These are phyloP conservation scores for Laburnicola sp. DNA, from an alignment of 2,329 filamentous ascomycete species.

Conservation along the genomic window DNA sequence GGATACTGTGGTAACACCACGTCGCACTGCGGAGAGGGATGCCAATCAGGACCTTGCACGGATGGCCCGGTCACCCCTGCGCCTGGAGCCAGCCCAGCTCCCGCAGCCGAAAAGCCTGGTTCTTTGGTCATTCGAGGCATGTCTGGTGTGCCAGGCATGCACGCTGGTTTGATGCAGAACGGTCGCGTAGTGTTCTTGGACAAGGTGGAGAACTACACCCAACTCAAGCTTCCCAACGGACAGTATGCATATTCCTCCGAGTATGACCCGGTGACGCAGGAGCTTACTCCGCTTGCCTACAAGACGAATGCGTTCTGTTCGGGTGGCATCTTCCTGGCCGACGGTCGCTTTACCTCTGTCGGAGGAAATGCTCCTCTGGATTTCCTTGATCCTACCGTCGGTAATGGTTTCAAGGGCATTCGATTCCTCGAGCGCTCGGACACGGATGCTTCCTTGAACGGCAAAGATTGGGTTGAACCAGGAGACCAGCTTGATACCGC, in stretches of 20 bases:
- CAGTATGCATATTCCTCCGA: constrained; percentile 63
- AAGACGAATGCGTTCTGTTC: constrained; percentile 65
- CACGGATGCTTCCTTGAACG: constrained; percentile 51
- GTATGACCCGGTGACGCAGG: constrained; percentile 58
- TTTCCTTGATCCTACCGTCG: constrained; percentile 61
- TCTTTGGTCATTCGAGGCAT: constrained; percentile 56
- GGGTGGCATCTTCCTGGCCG: constrained; percentile 61
- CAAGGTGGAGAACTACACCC: constrained; percentile 66
- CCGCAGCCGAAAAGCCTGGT: constrained; percentile 51
- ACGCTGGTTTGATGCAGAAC: constrained; percentile 62
- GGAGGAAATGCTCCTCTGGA: constrained; percentile 62
- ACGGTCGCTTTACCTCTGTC: constrained; percentile 59
- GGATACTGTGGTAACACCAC: constrained; percentile 57
- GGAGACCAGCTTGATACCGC: constrained; percentile 58
- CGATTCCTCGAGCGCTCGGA: constrained; percentile 57
- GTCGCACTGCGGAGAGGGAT: constrained; percentile 60
- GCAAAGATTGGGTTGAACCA: constrained; percentile 58
- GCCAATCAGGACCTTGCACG: constrained; percentile 56
- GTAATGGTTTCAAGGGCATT: constrained; percentile 62
- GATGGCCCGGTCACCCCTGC: constrained; percentile 45
- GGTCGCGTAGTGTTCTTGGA: constrained; percentile 63
- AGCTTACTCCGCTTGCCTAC: constrained; percentile 53
- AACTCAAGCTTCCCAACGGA: constrained; percentile 57
- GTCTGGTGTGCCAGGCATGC: constrained; percentile 66
- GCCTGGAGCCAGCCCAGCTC: constrained; percentile 52